phyloP scores from a whole-genome alignment of 495 filamentous ascomycete genomes.

The Podospora conica region DNA sequence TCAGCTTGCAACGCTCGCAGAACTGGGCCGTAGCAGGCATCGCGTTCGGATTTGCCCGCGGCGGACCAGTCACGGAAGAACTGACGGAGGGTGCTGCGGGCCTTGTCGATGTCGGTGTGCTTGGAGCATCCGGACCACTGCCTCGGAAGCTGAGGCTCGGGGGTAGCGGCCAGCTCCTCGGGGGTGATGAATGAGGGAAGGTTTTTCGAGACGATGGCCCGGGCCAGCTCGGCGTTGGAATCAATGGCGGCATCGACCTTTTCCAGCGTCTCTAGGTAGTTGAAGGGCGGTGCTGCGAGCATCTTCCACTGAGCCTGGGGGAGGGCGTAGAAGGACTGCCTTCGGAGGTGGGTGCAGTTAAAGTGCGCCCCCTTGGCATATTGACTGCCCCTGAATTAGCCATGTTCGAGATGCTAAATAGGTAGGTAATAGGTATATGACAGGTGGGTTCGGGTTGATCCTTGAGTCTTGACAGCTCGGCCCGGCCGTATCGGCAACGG shows the following conservation, averaged over 20 bases:
- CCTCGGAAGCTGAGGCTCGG: constrained; percentile 27
- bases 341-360: constrained; percentile 81
- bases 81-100: constrained; percentile 80
- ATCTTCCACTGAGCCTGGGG: constrained; percentile 74
- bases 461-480: background rate
- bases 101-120: constrained; percentile 74
- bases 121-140: constrained; percentile 64
- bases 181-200: constrained; percentile 57
- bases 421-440: too few species aligned
- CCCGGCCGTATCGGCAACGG: background rate
- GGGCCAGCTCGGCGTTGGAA: constrained; percentile 74
- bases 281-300: constrained; percentile 74
- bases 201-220: constrained; percentile 62
- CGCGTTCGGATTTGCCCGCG: constrained; percentile 66
- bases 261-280: constrained; percentile 67
- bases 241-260: constrained; percentile 85
- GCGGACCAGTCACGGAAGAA: constrained; percentile 93
- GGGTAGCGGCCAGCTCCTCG: constrained; percentile 7
- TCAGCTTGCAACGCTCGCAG: constrained; percentile 54
- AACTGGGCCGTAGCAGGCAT: constrained; percentile 68
- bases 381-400: constrained; percentile 48
- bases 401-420: background rate
- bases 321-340: constrained; percentile 88
- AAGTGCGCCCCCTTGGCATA: constrained; percentile 78
- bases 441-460: background rate